Percentiles rank a stretch among this genome's conserved stretches.
phyloP scores from a whole-genome alignment of 805 yeast species.

The Yarrowia bubula region DNA sequence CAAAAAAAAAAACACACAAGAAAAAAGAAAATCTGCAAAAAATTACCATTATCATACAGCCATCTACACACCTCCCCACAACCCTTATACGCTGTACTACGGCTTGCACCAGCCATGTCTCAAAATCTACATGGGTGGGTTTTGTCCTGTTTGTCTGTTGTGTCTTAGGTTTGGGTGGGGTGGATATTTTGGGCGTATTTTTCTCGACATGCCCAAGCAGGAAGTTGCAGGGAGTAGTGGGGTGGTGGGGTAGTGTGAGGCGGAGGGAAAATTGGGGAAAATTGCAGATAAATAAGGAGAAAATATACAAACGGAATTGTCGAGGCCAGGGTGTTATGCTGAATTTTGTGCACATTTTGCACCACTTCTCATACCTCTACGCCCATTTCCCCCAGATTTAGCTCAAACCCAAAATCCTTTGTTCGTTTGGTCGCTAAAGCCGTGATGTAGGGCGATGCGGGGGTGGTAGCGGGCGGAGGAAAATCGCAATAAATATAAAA shows the following conservation, averaged over 20 bases:
- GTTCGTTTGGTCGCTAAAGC: constrained; percentile 7
- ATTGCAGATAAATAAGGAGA: neutral
- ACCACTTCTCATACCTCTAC: neutral
- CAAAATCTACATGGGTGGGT: neutral
- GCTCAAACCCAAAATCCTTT: neutral
- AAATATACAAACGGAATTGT: too few relatives aligned
- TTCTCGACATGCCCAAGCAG: constrained; percentile 13
- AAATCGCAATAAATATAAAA: too few relatives aligned
- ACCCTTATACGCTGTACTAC: too few relatives aligned
- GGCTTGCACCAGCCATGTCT: too few relatives aligned
- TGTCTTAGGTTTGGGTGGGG: constrained; percentile 14
- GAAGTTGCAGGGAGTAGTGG: neutral
- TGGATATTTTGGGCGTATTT: constrained; percentile 16
- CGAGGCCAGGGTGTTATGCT: too few relatives aligned
- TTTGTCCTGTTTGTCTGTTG: neutral
- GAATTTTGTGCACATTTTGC: too few relatives aligned
- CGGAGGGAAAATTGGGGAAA: neutral
- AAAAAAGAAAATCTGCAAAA: too few relatives aligned
- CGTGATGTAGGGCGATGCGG: neutral
- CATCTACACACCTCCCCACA: too few relatives aligned
- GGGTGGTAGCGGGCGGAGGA: neutral
- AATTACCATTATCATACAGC: too few relatives aligned
- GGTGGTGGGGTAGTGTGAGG: neutral
- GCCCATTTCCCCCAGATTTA: neutral
- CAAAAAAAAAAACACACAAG: neutral